phyloP scores from a whole-genome alignment of 2,329 filamentous ascomycete genomes.

The Fusarium equiseti region DNA sequence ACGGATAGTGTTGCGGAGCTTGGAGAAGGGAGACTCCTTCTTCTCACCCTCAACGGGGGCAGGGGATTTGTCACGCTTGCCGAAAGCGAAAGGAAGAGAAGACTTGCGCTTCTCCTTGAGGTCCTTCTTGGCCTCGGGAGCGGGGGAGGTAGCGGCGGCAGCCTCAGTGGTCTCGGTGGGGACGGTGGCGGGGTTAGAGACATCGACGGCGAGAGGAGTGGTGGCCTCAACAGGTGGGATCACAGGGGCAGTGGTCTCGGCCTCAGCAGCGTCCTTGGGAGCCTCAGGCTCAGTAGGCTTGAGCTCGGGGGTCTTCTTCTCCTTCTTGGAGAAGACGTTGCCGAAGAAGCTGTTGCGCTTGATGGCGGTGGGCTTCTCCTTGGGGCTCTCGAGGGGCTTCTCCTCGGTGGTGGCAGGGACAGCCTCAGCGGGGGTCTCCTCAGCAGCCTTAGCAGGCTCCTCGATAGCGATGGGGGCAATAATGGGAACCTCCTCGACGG shows the following conservation, averaged over 20 bases:
- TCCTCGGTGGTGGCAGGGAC: slow-evolving; percentile 49
- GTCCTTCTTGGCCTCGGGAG: slow-evolving; percentile 70
- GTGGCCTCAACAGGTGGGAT: slow-evolving; percentile 70
- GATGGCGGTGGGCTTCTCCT: slow-evolving; percentile 58
- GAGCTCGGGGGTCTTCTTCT: slow-evolving; percentile 69
- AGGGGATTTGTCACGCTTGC: slow-evolving; percentile 78
- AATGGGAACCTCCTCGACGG: slow-evolving; percentile 52
- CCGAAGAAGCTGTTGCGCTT: slow-evolving; percentile 72
- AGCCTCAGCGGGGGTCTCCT: slow-evolving; percentile 54
- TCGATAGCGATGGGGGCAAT: slow-evolving; percentile 57
- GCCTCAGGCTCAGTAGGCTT: slow-evolving; percentile 57
- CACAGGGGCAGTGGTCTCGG: slow-evolving; percentile 67
- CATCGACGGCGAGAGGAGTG: slow-evolving; percentile 68
- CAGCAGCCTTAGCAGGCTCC: slow-evolving; percentile 47
- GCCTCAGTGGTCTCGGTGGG: slow-evolving; percentile 62
- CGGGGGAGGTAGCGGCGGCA: slow-evolving; percentile 55
- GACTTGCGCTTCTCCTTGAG: slow-evolving; percentile 87
- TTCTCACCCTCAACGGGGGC: slow-evolving; percentile 73
- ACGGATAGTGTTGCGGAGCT: slow-evolving; percentile 70
- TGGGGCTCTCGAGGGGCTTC: slow-evolving; percentile 56
- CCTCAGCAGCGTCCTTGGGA: slow-evolving; percentile 60
- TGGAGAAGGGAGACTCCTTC: slow-evolving; percentile 68
- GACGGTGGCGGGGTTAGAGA: slow-evolving; percentile 60
- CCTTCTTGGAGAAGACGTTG: slow-evolving; percentile 64
- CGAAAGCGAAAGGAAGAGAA: slow-evolving; percentile 78